A percentile compares a stretch with the other conserved stretches of the same genome.
phyloP scores from a whole-genome alignment of 805 yeast species.

The Schwanniomyces polymorphus region DNA sequence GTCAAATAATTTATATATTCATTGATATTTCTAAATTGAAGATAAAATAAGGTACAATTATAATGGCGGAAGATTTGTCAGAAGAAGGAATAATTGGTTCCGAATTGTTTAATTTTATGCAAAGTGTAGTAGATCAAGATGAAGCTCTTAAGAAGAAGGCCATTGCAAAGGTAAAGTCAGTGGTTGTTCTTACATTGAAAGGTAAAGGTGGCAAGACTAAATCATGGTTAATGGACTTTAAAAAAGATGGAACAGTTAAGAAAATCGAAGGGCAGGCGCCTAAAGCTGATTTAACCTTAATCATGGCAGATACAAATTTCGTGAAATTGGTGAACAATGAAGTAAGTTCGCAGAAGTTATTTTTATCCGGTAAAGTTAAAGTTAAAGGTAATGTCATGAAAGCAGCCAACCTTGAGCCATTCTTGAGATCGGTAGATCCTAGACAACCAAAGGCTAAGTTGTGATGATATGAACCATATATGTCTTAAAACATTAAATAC shows the following conservation, averaged over 20 bases:
- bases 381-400: conserved; percentile 85
- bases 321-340: conserved; percentile 66
- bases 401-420: conserved; percentile 67
- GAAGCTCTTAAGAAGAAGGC: conserved; percentile 16
- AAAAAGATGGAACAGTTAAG: conserved; percentile 46
- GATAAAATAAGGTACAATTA: too few relatives aligned
- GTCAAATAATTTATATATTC: too few relatives aligned
- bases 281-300: conserved; percentile 57
- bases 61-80: conserved; percentile 9
- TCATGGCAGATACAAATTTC: conserved; percentile 60
- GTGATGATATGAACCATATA: conserved; percentile 9
- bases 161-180: conserved; percentile 17
- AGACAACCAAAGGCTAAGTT: conserved; percentile 9
- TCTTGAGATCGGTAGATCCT: conserved; percentile 49
- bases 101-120: conserved; percentile 22
- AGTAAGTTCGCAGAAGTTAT: conserved; percentile 75
- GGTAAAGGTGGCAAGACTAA: conserved; percentile 53
- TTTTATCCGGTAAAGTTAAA: conserved; percentile 74
- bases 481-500: too few relatives aligned
- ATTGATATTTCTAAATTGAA: too few relatives aligned
- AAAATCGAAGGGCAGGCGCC: conserved; percentile 43
- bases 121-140: conserved; percentile 20
- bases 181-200: conserved; percentile 47
- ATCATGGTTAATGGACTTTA: conserved; percentile 65
- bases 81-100: conserved; percentile 25